phyloP scores from a whole-genome alignment of 257 asterid genomes.

The Jasminum sambac region DNA sequence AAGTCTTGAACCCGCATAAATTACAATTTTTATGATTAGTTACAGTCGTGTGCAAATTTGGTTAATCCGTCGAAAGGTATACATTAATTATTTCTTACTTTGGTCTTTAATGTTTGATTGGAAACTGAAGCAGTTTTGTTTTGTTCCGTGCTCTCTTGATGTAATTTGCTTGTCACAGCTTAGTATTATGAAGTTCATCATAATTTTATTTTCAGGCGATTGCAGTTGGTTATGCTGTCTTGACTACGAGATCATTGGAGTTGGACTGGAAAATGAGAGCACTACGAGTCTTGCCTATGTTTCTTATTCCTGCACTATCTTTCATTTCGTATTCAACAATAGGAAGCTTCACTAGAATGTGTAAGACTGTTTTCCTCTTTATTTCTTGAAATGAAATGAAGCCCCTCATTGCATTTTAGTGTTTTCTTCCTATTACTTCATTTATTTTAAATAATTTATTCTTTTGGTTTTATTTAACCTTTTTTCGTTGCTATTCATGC shows the following conservation, averaged over 20 bases:
- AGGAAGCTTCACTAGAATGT: conserved; percentile 65
- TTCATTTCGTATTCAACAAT: conserved; percentile 51
- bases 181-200: conserved; percentile 2
- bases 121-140: not conserved
- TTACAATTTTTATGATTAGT: not conserved
- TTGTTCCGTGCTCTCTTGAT: not conserved
- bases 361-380: conserved; percentile 46
- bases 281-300: conserved; percentile 79
- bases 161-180: conserved; percentile 9
- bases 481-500: not conserved
- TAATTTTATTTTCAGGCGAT: conserved; percentile 53
- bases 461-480: not conserved
- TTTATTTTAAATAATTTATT: too few relatives aligned
- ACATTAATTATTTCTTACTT: not conserved
- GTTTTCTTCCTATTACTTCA: too few relatives aligned
- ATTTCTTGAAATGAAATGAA: not conserved
- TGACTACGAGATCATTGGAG: conserved; percentile 72
- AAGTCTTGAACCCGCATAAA: not conserved
- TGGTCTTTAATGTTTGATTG: not conserved
- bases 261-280: conserved; percentile 90
- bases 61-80: not conserved
- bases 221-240: conserved; percentile 81
- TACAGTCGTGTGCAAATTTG: not conserved
- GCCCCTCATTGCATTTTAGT: not conserved
- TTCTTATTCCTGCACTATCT: conserved; percentile 66